phyloP scores from a whole-genome alignment of 2,329 filamentous ascomycete genomes.

The Pseudogymnoascus pannorum region DNA sequence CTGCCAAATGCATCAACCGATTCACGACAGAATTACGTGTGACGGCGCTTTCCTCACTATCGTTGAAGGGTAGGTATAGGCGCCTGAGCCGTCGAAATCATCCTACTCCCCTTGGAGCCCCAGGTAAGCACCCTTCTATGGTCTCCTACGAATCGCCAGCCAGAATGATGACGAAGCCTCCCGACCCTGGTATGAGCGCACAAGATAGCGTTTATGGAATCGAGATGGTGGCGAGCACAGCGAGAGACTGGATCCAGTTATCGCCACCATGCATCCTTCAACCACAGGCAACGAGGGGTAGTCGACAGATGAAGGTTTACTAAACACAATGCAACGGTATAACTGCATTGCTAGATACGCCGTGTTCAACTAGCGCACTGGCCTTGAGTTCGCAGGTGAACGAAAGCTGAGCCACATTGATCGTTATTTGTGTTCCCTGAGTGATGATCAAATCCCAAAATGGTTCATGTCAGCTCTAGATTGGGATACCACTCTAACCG shows the following conservation, averaged over 20 bases:
- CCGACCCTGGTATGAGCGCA: neutral
- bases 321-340: neutral
- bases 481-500: neutral
- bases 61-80: neutral
- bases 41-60: neutral
- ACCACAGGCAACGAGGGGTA: neutral
- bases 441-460: neutral
- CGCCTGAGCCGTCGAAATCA: neutral
- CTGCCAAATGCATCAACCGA: conserved; percentile 1
- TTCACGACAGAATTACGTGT: neutral
- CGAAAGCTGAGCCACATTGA: neutral
- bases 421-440: conserved; percentile 1
- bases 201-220: neutral
- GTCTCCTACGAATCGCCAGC: neutral
- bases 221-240: neutral
- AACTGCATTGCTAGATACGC: neutral
- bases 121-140: neutral
- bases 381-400: neutral
- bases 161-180: neutral
- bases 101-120: neutral
- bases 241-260: neutral
- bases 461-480: neutral
- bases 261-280: neutral
- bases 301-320: neutral
- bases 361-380: neutral